Evolutionary conservation across 192 early-diverging fungal genomes (phyloP).

Genomic region (Backusella westeae): DNA sequence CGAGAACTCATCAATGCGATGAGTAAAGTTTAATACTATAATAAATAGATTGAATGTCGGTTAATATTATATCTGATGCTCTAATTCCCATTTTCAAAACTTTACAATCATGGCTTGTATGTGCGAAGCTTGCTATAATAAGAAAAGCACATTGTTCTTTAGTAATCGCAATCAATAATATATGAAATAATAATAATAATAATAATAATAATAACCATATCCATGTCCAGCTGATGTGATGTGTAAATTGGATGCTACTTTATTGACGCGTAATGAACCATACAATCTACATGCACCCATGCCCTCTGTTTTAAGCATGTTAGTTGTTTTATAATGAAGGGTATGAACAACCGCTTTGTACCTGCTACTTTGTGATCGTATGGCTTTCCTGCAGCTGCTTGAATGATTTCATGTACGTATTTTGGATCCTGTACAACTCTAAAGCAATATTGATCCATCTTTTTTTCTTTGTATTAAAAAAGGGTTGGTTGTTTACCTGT

Average conservation of each 20-base stretch:
- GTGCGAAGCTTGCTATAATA: slow-evolving; percentile 42
- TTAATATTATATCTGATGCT: background rate
- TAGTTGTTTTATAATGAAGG: background rate
- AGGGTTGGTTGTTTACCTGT: slow-evolving; percentile 7
- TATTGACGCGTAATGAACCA: slow-evolving; percentile 75
- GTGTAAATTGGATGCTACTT: slow-evolving; percentile 86
- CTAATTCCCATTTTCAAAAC: background rate
- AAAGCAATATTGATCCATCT: background rate
- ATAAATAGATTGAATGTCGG: slow-evolving; percentile 1
- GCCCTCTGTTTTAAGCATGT: slow-evolving; percentile 15
- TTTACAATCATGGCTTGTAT: slow-evolving; percentile 65
- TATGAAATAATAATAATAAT: no score
- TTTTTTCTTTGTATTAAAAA: no score
- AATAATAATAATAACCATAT: slow-evolving; percentile 43
- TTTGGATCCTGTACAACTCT: slow-evolving; percentile 25
- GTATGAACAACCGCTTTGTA: background rate
- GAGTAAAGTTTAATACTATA: slow-evolving; percentile 89
- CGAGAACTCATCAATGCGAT: slow-evolving; percentile 88
- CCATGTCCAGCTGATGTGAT: slow-evolving; percentile 90
- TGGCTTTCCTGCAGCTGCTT: slow-evolving; percentile 30
- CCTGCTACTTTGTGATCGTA: slow-evolving; percentile 25
- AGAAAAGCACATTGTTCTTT: no score
- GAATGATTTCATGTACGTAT: slow-evolving; percentile 34
- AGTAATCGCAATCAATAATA: no score
- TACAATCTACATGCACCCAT: slow-evolving; percentile 70